Conservation (phyloP, 176 grass and related monocot species). For the Saccharum officinarum region DNA sequence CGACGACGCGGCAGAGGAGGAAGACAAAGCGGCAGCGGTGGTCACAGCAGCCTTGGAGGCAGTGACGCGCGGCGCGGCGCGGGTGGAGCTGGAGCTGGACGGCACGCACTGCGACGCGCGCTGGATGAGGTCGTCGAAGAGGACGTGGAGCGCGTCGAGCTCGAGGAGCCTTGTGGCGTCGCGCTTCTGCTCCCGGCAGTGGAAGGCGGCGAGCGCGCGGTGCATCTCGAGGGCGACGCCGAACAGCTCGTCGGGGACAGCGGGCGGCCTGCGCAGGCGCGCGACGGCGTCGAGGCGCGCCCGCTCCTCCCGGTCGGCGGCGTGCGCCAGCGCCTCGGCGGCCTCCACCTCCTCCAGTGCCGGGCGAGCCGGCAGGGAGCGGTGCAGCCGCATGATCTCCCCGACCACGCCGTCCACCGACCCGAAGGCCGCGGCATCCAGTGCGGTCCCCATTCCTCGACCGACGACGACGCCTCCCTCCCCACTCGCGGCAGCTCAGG, state of each 20-base stretch:
- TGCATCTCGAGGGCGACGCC: constrained; percentile 91
- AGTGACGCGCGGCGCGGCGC: constrained; percentile 43
- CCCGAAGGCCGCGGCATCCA: constrained; percentile 59
- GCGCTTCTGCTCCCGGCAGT: constrained; percentile 83
- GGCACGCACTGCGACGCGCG: constrained; percentile 76
- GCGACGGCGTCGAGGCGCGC: constrained; percentile 62
- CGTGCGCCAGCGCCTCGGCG: constrained; percentile 63
- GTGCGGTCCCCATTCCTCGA: constrained; percentile 38
- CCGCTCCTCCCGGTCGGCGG: constrained; percentile 83
- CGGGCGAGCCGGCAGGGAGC: constrained; percentile 68
- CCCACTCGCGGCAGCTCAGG: background rate
- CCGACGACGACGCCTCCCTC: background rate
- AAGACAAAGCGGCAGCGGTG: background rate
- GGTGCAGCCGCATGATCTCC: constrained; percentile 89
- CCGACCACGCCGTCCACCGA: constrained; percentile 71
- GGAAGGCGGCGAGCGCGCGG: constrained; percentile 64
- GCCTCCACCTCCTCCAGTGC: constrained; percentile 80
- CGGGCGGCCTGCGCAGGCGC: constrained; percentile 48
- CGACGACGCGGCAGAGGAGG: constrained; percentile 9
- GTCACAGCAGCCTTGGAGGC: background rate
- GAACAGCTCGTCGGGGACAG: constrained; percentile 92
- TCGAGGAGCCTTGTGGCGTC: constrained; percentile 81
- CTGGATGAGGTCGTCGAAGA: constrained; percentile 85
- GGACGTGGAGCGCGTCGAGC: constrained; percentile 64
- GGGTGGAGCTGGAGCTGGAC: constrained; percentile 46